Evolutionary conservation across 768 basidiomycete species (phyloP).

Genomic region (Tylopilus felleus): DNA sequence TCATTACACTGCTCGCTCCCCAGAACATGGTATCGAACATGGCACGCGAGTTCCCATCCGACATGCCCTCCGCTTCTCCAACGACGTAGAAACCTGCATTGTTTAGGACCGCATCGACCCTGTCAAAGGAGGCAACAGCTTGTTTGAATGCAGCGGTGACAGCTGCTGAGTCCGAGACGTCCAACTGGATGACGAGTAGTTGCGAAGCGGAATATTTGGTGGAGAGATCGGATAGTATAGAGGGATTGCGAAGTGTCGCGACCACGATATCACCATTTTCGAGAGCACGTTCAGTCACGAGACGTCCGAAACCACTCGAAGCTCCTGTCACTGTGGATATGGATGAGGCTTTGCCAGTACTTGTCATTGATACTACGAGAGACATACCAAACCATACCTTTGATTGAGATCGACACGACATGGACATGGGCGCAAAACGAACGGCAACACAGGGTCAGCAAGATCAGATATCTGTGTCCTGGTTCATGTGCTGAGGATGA

Average conservation of each 20-base stretch:
- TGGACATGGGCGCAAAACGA: background rate
- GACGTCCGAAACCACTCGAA: conserved; percentile 39
- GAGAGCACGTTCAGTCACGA: conserved; percentile 34
- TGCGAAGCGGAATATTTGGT: conserved; percentile 29
- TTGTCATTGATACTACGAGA: background rate
- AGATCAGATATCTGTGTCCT: background rate
- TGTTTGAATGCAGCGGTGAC: conserved; percentile 36
- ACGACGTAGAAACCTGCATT: conserved; percentile 38
- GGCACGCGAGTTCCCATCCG: conserved; percentile 77
- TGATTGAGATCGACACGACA: background rate
- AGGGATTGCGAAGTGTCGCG: conserved; percentile 44
- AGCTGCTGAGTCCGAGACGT: conserved; percentile 35
- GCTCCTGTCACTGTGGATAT: conserved; percentile 39
- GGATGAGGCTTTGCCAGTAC: background rate
- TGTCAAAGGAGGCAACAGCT: conserved; percentile 34
- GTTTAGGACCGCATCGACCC: conserved; percentile 45
- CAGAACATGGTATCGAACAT: conserved; percentile 39
- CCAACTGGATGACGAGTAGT: conserved; percentile 40
- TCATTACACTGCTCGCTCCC: conserved; percentile 32
- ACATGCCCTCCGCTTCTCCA: conserved; percentile 71
- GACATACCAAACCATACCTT: conserved; percentile 26
- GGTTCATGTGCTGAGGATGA: too few species aligned
- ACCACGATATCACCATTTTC: conserved; percentile 38
- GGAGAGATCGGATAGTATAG: conserved; percentile 30
- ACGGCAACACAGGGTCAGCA: background rate